Evolutionary conservation across 2,329 filamentous ascomycete genomes (phyloP), one percentile per base, ranked within the genome.

Genomic region (Calonectria pauciramosa): DNA sequence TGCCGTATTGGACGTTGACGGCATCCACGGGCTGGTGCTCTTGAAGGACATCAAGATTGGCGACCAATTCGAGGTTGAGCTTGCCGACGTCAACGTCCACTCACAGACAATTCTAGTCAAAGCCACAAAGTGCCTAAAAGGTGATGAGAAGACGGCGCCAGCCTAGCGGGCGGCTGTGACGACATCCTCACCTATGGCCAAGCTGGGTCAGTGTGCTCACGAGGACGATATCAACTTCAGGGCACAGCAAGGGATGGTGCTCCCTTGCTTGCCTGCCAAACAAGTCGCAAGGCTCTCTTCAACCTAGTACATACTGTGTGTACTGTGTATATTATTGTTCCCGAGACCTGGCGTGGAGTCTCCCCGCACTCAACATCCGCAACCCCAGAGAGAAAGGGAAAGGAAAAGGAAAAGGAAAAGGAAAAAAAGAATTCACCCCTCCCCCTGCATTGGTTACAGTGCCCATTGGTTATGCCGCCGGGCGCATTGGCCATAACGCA

Each of bases 41-140:
- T 76, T 87, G 70, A 82, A 84, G n/a, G 86, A 91, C 14, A 80
- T 91, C 28, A 82, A 83, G 34, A 76, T 86, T 10, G 90, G 88
- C 8, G 90, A 92, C 80, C 83, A 87, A n/a, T 89, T 91, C 73
- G 87, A 90, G 75, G 91, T 92, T 38, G 87, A 89, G 81, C 83
- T 93, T 49, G 78, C 75, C n/a, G 84, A 91, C 75, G 82, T 93
- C 74, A 89, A 92, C 77, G 87, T 90, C 32, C 86, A 89, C 78
- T 79, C 81, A 20, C 85, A 85, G 47, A 82, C 82, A 52, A 85
- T 92, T 52, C 75, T 83, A 14, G 89, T 92, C 74, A 87, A 86
- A 82, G 86, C 87, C 14, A 70, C 89, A 51, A 80, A 83, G 63
- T 83, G 82, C 71, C 76, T 81, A 36, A 73, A 68, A 28, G 41